Conservation (phyloP, 75 land plant genomes). For the Ceratopteris richardii region DNA sequence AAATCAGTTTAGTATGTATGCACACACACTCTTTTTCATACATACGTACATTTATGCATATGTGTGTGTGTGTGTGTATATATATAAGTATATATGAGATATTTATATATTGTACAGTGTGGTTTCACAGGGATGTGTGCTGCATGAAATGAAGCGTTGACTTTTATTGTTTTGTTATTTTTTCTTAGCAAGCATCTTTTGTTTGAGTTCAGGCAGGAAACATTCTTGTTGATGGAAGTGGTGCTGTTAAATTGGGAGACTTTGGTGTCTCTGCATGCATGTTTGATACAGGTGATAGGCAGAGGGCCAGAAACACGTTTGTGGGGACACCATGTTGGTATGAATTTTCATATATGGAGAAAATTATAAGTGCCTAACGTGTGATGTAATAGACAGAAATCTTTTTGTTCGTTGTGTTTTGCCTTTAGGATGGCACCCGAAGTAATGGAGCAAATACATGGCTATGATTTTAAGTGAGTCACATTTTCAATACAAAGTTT, state of each 20-base stretch:
- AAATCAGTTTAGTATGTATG: too few relatives aligned
- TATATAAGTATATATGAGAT: too few relatives aligned
- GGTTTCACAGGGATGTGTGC: too few relatives aligned
- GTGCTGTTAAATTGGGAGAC: constrained; percentile 84
- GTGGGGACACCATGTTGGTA: constrained; percentile 99
- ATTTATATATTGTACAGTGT: neutral
- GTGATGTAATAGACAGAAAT: neutral
- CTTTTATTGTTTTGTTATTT: too few relatives aligned
- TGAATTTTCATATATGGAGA: neutral
- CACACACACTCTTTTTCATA: too few relatives aligned
- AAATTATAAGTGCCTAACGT: neutral
- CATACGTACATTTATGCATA: too few relatives aligned
- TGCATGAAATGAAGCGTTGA: too few relatives aligned
- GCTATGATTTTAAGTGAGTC: constrained; percentile 84
- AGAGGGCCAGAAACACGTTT: constrained; percentile 89
- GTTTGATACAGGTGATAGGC: constrained; percentile 96
- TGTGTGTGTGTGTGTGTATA: too few relatives aligned
- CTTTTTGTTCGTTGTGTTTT: neutral
- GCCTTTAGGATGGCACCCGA: constrained; percentile 88
- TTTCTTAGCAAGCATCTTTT: neutral
- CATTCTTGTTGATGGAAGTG: constrained; percentile 71
- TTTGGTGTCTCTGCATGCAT: constrained; percentile 98
- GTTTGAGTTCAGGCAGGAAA: constrained; percentile 75
- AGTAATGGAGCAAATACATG: constrained; percentile 89
- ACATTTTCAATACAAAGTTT: too few relatives aligned